These are phyloP conservation scores for Rhodotorula toruloides DNA, from an alignment of 768 basidiomycete species.

Conservation along the genomic window DNA sequence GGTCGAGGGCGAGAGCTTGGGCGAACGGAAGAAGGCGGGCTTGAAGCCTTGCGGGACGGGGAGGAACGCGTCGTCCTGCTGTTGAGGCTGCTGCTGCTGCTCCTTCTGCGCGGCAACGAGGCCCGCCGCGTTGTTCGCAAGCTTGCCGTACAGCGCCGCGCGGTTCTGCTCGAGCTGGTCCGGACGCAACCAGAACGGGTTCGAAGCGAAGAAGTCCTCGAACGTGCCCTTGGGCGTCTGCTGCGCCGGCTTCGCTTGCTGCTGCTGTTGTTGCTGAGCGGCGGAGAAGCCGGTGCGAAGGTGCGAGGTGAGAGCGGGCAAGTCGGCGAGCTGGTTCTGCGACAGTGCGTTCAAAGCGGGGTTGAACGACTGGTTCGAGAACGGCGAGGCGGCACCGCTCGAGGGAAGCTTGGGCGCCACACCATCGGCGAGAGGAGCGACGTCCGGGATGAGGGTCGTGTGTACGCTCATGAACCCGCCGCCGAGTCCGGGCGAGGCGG, in stretches of 20 bases:
- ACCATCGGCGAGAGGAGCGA: conserved; percentile 18
- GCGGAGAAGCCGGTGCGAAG: conserved; percentile 24
- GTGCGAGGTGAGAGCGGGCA: conserved; percentile 38
- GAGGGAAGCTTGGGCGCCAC: conserved; percentile 11
- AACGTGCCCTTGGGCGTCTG: conserved; percentile 11
- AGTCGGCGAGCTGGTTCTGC: conserved; percentile 12
- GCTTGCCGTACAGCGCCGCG: conserved; percentile 40
- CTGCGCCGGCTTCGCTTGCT: not conserved
- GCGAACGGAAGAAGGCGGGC: conserved; percentile 38
- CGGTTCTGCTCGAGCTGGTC: conserved; percentile 36
- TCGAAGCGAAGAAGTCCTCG: conserved; percentile 41
- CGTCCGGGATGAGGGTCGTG: conserved; percentile 35
- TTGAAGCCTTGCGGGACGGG: conserved; percentile 27
- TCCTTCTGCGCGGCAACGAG: conserved; percentile 24
- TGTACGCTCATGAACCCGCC: conserved; percentile 33
- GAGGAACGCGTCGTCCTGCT: conserved; percentile 2
- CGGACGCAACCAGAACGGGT: conserved; percentile 39
- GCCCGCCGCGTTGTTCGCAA: conserved; percentile 41
- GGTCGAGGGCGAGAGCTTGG: conserved; percentile 9
- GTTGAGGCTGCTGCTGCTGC: not conserved
- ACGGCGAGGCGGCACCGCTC: not conserved
- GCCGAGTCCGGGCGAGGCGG: conserved; percentile 13
- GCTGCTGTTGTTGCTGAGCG: not conserved
- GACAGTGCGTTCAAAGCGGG: conserved; percentile 33
- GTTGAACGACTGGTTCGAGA: conserved; percentile 32